Percentiles rank a stretch among this genome's conserved stretches.
These are phyloP conservation scores for Marasmius tenuissimus DNA, from an alignment of 1,284 basidiomycete genomes.

Conservation along the genomic window DNA sequence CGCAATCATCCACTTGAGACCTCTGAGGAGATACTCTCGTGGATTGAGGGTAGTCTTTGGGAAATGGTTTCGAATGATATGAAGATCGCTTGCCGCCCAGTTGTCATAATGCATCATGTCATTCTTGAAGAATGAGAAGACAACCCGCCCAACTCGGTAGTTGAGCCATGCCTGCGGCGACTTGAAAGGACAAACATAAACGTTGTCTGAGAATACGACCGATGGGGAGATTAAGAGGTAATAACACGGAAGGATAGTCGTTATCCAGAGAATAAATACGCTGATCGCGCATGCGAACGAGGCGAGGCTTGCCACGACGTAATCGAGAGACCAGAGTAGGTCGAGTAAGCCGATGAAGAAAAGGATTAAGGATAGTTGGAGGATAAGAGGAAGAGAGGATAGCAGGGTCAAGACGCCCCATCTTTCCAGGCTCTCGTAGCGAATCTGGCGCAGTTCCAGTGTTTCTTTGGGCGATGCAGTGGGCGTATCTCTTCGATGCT, in stretches of 20 bases:
- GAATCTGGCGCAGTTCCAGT: constrained; percentile 21
- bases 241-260: constrained; percentile 21
- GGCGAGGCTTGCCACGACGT: constrained; percentile 19
- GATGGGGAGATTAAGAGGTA: constrained; percentile 4
- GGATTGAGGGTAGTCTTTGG: constrained; percentile 1
- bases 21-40: constrained; percentile 4
- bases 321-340: constrained; percentile 21
- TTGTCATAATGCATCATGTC: constrained; percentile 2
- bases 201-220: neutral
- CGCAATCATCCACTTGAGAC: constrained; percentile 12
- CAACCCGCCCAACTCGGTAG: constrained; percentile 1
- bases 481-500: constrained; percentile 15
- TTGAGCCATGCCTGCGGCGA: constrained; percentile 25
- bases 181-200: constrained; percentile 22
- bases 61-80: constrained; percentile 11
- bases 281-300: constrained; percentile 16
- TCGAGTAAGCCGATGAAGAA: constrained; percentile 19
- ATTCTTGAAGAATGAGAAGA: neutral
- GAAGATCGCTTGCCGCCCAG: constrained; percentile 11
- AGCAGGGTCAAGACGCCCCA: constrained; percentile 27
- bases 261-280: constrained; percentile 15
- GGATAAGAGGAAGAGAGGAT: constrained; percentile 24
- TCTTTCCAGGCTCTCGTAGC: constrained; percentile 22
- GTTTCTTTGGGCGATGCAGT: constrained; percentile 7
- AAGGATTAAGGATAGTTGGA: constrained; percentile 25